A percentile compares a stretch with the other conserved stretches of the same genome.
phyloP scores from a whole-genome alignment of 2,329 filamentous ascomycete genomes.

The Aspergillus sp. region DNA sequence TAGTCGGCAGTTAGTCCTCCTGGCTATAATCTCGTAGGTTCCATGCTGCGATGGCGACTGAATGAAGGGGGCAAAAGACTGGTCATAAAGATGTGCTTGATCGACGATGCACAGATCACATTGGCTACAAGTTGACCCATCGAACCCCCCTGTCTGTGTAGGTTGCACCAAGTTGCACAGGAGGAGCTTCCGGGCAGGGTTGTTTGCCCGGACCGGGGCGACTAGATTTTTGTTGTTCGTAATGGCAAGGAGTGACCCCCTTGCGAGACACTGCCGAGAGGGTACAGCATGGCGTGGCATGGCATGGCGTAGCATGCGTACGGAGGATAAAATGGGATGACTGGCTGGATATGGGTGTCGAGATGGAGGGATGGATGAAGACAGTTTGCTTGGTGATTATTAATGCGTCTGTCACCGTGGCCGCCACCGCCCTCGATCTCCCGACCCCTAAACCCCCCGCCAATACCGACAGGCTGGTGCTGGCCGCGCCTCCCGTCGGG shows the following conservation, averaged over 20 bases:
- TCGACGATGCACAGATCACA: background rate
- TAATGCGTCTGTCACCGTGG: background rate
- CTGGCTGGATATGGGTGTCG: no score
- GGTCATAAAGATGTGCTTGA: background rate
- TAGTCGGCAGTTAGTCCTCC: background rate
- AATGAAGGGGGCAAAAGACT: background rate
- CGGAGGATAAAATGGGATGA: background rate
- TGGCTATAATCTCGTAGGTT: background rate
- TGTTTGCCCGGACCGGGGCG: background rate
- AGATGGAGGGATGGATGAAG: background rate
- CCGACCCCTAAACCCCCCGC: slow-evolving; percentile 5
- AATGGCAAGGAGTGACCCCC: background rate
- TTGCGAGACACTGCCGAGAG: background rate
- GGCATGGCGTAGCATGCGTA: background rate
- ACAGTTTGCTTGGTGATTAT: background rate
- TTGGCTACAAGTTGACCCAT: background rate
- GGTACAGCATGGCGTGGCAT: background rate
- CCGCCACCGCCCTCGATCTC: slow-evolving; percentile 1
- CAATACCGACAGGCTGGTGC: slow-evolving; percentile 23
- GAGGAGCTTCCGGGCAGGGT: background rate
- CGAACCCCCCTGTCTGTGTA: background rate
- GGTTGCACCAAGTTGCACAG: background rate
- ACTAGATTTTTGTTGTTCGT: background rate
- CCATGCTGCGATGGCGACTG: background rate
- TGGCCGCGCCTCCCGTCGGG: slow-evolving; percentile 12